Percentiles rank a stretch among this genome's conserved stretches.
These are phyloP conservation scores for Tetrahymena thermophila DNA, from an alignment of 73 alveolate species.

Conservation along the genomic window DNA sequence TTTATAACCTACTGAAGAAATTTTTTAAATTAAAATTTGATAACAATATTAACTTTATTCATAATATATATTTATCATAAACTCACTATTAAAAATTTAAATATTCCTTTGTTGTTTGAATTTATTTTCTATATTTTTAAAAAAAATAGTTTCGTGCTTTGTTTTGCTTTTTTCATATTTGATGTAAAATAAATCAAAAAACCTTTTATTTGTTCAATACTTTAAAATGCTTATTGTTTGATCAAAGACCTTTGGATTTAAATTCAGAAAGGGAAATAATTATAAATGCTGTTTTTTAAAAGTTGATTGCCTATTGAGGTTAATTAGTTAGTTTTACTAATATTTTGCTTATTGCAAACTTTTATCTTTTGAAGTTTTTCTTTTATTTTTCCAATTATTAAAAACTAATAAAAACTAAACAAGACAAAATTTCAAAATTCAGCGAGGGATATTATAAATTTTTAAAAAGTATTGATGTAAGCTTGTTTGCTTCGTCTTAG, in stretches of 20 bases:
- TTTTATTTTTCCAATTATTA: neutral
- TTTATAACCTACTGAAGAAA: too few relatives aligned
- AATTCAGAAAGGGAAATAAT: neutral
- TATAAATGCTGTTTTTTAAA: neutral
- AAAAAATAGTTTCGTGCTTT: too few relatives aligned
- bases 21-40: too few relatives aligned
- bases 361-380: neutral
- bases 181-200: too few relatives aligned
- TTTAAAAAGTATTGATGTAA: neutral
- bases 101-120: neutral
- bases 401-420: neutral
- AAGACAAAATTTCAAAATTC: neutral
- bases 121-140: too few relatives aligned
- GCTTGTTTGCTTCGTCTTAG: neutral
- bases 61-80: neutral
- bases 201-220: neutral
- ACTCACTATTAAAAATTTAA: neutral
- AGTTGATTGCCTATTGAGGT: neutral
- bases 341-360: neutral
- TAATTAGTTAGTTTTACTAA: neutral
- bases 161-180: neutral
- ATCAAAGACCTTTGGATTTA: neutral
- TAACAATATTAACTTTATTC: too few relatives aligned
- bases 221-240: too few relatives aligned
- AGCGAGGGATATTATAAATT: neutral